phyloP scores from a whole-genome alignment of 2,329 filamentous ascomycete species.

The Cercospora janseana region DNA sequence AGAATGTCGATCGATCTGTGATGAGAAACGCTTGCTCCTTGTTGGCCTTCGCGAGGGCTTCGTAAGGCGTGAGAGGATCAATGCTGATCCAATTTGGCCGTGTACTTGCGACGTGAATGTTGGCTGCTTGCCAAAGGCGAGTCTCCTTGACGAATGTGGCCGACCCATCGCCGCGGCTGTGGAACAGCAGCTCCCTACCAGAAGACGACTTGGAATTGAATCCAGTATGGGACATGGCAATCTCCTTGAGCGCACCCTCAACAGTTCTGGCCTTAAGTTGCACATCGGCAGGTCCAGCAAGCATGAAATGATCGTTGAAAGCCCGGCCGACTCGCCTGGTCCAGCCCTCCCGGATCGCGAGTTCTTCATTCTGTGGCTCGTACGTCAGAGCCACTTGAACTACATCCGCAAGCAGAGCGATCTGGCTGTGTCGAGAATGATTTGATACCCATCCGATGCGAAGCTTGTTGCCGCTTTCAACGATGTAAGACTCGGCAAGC shows the following conservation, averaged over 20 bases:
- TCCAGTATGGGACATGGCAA: background rate
- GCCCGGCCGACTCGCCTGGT: slow-evolving; percentile 16
- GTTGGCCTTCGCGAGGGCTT: slow-evolving; percentile 27
- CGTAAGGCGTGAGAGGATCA: slow-evolving; percentile 23
- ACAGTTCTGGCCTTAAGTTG: slow-evolving; percentile 7
- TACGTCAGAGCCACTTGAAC: slow-evolving; percentile 31
- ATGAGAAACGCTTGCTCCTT: slow-evolving; percentile 25
- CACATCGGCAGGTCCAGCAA: slow-evolving; percentile 21
- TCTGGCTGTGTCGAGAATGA: slow-evolving; percentile 29
- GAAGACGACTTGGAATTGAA: background rate
- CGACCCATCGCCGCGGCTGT: slow-evolving; percentile 28
- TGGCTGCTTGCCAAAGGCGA: slow-evolving; percentile 21
- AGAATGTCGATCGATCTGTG: slow-evolving; percentile 28
- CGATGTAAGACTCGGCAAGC: slow-evolving; percentile 23
- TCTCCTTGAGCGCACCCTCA: slow-evolving; percentile 8
- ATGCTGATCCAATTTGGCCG: slow-evolving; percentile 19
- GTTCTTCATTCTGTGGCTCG: slow-evolving; percentile 27
- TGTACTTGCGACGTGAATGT: background rate
- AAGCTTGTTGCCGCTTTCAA: slow-evolving; percentile 15
- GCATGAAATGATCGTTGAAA: slow-evolving; percentile 32
- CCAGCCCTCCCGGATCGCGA: slow-evolving; percentile 28
- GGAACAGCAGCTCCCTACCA: slow-evolving; percentile 9
- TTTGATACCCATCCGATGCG: slow-evolving; percentile 29
- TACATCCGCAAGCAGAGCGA: slow-evolving; percentile 27
- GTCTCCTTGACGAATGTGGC: slow-evolving; percentile 29